A percentile compares a stretch with the other conserved stretches of the same genome.
These are phyloP conservation scores for Talaromyces ruber DNA, from an alignment of 495 filamentous ascomycete genomes.

Conservation along the genomic window DNA sequence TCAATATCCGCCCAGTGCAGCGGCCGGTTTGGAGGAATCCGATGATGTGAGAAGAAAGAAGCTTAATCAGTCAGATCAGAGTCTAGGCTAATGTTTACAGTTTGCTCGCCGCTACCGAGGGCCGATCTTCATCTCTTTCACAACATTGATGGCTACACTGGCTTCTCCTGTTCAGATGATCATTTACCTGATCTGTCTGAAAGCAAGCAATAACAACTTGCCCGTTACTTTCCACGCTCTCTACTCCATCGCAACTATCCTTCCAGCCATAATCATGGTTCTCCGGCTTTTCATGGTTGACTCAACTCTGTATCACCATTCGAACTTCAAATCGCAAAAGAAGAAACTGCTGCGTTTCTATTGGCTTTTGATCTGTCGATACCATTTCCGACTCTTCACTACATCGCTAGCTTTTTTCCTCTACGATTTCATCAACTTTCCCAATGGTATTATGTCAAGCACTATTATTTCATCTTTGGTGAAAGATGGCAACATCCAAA, in stretches of 20 bases:
- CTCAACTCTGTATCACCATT: conserved; percentile 23
- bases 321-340: conserved; percentile 18
- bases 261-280: conserved; percentile 20
- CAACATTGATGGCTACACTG: conserved; percentile 25
- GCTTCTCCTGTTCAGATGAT: conserved; percentile 25
- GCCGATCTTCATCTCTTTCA: conserved; percentile 27
- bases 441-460: conserved; percentile 30
- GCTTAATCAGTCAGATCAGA: too few species aligned
- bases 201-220: conserved; percentile 25
- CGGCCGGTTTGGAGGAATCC: too few species aligned
- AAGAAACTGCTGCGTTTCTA: conserved; percentile 14
- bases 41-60: too few species aligned
- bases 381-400: conserved; percentile 20
- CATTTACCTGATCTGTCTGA: conserved; percentile 23
- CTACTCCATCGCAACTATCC: conserved; percentile 23
- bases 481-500: conserved; percentile 19
- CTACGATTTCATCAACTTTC: conserved; percentile 30
- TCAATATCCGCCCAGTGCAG: too few species aligned
- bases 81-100: too few species aligned
- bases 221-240: conserved; percentile 22
- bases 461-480: conserved; percentile 30
- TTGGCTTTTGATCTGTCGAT: conserved; percentile 18
- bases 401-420: conserved; percentile 28
- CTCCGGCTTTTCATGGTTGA: conserved; percentile 26
- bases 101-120: too few species aligned